Base-by-base conservation (phyloP, 306 rosid genomes). In the Ochetophila trinervis region DNA sequence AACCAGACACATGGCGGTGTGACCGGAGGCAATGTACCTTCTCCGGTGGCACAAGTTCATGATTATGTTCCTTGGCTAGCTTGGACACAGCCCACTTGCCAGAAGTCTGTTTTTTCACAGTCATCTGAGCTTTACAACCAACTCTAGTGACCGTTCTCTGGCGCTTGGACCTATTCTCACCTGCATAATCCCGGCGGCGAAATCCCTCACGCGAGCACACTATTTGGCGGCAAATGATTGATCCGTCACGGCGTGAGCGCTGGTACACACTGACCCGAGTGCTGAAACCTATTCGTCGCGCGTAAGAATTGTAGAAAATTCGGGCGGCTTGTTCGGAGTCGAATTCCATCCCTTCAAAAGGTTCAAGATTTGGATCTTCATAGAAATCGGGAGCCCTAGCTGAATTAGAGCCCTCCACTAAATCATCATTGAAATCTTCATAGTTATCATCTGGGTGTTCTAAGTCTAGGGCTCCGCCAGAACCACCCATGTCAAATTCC, bases 301-400 rank as follows among this genome's bases (percentile, higher is more conserved):
- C 82, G 57, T 72, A 77, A 16, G 78, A 73, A 63, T 80, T 80
- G 45, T 80, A 80, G 76, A 80, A 80, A 57, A 73, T 66, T 20
- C 85, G 79, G 2, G 85, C 78, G 63, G 77, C 69, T 49, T 69
- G 82, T 36, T 81, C 82, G 5, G 85, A 76, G 47, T 69, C 79
- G 53, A 81, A 81, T 34, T 76, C 82, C 82, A 80, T 76, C 4
- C 82, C 85, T 69, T 72, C 71, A 19, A 14, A 69, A 0, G 85
- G 82, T 21, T 76, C 85, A 30, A 70, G 67, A 70, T 50, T 69
- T 0, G 76, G 81, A 53, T 76, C 78, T 56, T 58, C 78, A 62
- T 62, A 6, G 45, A 52, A 51, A 21, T 60, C 60, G 22, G 12
- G 45, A 36, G 57, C 47, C 20, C 66, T 19, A 62, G 70, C 27